A percentile compares a stretch with the other conserved stretches of the same genome.
These are phyloP conservation scores for Russula earlei DNA, from an alignment of 768 basidiomycete species.

Conservation along the genomic window DNA sequence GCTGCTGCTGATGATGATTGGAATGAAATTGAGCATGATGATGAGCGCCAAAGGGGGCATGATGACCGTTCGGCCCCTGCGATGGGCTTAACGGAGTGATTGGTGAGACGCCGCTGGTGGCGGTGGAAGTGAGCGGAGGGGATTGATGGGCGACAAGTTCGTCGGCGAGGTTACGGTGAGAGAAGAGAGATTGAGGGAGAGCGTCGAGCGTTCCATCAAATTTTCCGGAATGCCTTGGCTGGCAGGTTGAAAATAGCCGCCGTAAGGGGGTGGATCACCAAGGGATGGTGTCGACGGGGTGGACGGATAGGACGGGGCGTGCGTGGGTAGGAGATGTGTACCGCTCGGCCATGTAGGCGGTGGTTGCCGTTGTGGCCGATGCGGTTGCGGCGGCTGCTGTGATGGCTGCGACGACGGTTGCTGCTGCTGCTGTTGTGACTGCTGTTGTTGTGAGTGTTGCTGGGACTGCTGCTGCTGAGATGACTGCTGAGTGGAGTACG, in stretches of 20 bases:
- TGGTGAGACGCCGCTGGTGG: slow-evolving; percentile 29
- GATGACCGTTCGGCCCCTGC: slow-evolving; percentile 33
- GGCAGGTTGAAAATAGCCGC: slow-evolving; percentile 19
- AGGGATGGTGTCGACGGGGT: slow-evolving; percentile 16
- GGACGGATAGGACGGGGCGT: slow-evolving; percentile 17
- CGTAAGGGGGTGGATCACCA: slow-evolving; percentile 20
- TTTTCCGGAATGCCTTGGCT: slow-evolving; percentile 21
- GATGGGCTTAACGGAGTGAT: slow-evolving; percentile 55
- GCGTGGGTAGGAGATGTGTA: slow-evolving; percentile 21
- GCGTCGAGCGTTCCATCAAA: slow-evolving; percentile 28
- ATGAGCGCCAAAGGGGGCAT: slow-evolving; percentile 35
- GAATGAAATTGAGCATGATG: slow-evolving; percentile 33
- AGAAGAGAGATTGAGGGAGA: slow-evolving; percentile 60
- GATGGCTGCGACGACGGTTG: neutral
- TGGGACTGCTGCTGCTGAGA: slow-evolving; percentile 18
- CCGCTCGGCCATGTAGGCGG: slow-evolving; percentile 21
- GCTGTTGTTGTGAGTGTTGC: neutral
- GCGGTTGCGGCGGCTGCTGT: slow-evolving; percentile 1
- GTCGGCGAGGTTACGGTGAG: slow-evolving; percentile 60
- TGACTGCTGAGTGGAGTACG: slow-evolving; percentile 24
- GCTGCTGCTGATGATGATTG: neutral
- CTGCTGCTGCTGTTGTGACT: slow-evolving; percentile 1
- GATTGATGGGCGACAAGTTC: slow-evolving; percentile 53
- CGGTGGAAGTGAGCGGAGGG: slow-evolving; percentile 31
- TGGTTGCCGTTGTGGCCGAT: slow-evolving; percentile 23